Evolutionary conservation across 495 filamentous ascomycete genomes (phyloP), one percentile per base, ranked within the genome.

Genomic region (Penicillium paradoxum): DNA sequence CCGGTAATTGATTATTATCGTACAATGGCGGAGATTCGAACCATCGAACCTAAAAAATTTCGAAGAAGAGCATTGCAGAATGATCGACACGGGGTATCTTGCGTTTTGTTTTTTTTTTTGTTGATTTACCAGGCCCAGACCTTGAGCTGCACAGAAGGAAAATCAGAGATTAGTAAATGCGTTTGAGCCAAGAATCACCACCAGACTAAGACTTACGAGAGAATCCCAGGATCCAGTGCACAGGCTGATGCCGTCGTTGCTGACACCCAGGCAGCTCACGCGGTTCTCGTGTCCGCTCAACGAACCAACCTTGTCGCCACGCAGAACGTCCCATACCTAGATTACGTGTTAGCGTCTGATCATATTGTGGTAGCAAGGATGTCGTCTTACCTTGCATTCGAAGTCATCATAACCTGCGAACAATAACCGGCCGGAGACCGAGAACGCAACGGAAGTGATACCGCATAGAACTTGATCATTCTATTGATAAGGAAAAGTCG

Each of bases 191-290:
- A 21, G n/a, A n/a, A n/a, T n/a, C n/a, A n/a, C n/a, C n/a, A 10
- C 14, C 45, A 15, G 21, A 13, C 3, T 25, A 33, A 51, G 24
- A 80, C 91, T 77, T 85, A 98, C 93, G 73, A 95, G 80, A 60
- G 95, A 96, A 75, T 98, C 93, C 93, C 93, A 98, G 60, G 93
- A 98, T 74, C 93, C 93, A 62, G 93, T 98, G 79, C 93, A 97
- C 77, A 98, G 79, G 76, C 93, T 97, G 78, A 97, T 96, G 49
- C 90, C 93, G 65, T 98, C 93, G 71, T 97, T 97, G 75, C 91
- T 97, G 64, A 98, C 93, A 53, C 93, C 93, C 57, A 98, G 73
- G 65, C 93, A 98, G 82, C 92, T 97, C 60, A 98, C 93, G 55
- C 93, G 88, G 77, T 98, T 98, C 70, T 98, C 95, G 71, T 98